A percentile compares a stretch with the other conserved stretches of the same genome.
Evolutionary conservation across 768 basidiomycete species (phyloP).

Genomic region (Pleurotus ostreatus): DNA sequence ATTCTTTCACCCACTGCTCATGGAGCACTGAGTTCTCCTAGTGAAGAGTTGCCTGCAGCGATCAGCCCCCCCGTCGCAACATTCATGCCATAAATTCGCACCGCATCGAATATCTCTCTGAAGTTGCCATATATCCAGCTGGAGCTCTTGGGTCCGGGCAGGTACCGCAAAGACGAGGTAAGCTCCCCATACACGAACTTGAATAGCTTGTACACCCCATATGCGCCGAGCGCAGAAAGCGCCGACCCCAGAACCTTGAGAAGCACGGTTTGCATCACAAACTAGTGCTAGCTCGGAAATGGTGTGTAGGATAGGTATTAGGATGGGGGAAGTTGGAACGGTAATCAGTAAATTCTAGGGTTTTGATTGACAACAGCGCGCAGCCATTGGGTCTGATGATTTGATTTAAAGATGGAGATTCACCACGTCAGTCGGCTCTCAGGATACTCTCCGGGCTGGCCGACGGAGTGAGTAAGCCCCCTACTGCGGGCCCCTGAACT

Average conservation of each 20-base stretch:
- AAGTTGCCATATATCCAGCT: constrained; percentile 48
- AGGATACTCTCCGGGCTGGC: too few species aligned
- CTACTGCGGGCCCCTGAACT: too few species aligned
- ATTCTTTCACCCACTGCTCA: constrained; percentile 45
- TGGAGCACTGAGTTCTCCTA: constrained; percentile 35
- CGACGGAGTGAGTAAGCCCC: too few species aligned
- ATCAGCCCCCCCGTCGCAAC: background rate
- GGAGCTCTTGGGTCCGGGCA: constrained; percentile 46
- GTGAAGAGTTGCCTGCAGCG: background rate
- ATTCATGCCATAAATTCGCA: constrained; percentile 15
- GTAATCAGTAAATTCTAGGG: too few species aligned
- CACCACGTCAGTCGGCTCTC: too few species aligned
- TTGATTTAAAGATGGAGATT: too few species aligned
- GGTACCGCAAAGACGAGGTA: constrained; percentile 38
- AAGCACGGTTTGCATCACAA: background rate
- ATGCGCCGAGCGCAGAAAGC: constrained; percentile 16
- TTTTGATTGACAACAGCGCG: too few species aligned
- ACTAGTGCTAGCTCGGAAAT: too few species aligned
- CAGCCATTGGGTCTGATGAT: too few species aligned
- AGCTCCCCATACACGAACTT: constrained; percentile 25
- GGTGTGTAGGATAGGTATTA: too few species aligned
- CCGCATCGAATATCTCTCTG: constrained; percentile 37
- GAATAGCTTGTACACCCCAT: constrained; percentile 27
- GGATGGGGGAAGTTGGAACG: too few species aligned
- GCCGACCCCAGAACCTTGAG: constrained; percentile 6